phyloP scores from a whole-genome alignment of 305 asterid genomes.

The Fraxinus platypoda region DNA sequence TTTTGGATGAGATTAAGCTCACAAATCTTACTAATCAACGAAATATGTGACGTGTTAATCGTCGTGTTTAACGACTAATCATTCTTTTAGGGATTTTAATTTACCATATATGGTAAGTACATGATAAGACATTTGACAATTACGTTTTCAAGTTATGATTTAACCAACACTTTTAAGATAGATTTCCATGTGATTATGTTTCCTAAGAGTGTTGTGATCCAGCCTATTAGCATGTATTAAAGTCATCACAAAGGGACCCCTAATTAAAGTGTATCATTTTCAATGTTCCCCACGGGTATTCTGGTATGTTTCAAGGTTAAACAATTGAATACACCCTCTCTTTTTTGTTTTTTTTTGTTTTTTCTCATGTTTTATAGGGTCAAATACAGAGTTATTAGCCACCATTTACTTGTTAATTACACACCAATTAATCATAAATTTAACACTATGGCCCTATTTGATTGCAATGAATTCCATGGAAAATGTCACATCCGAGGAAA shows the following conservation, averaged over 20 bases:
- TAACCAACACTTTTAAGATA: conserved; percentile 28
- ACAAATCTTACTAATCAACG: not conserved
- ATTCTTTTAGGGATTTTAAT: conserved; percentile 15
- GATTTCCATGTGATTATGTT: conserved; percentile 42
- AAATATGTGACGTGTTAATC: not conserved
- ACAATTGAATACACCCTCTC: not conserved
- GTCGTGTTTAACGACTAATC: conserved; percentile 13
- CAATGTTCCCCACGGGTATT: conserved; percentile 33
- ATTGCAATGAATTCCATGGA: too few relatives aligned
- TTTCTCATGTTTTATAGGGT: not conserved
- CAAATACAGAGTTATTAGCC: not conserved
- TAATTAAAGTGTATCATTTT: conserved; percentile 17
- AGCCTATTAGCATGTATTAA: conserved; percentile 23
- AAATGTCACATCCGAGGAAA: too few relatives aligned
- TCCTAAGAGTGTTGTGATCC: conserved; percentile 28
- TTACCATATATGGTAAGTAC: conserved; percentile 19
- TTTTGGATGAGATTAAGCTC: not conserved
- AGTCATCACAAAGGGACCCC: conserved; percentile 28
- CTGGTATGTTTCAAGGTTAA: conserved; percentile 15
- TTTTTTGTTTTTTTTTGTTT: too few relatives aligned
- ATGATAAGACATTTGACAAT: conserved; percentile 29
- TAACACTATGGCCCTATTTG: too few relatives aligned
- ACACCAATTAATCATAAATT: not conserved
- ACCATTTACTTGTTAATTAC: not conserved
- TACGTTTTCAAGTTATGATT: conserved; percentile 25